Evolutionary conservation across 2,329 filamentous ascomycete species (phyloP).

Genomic region (Amesomyces nigricolor): DNA sequence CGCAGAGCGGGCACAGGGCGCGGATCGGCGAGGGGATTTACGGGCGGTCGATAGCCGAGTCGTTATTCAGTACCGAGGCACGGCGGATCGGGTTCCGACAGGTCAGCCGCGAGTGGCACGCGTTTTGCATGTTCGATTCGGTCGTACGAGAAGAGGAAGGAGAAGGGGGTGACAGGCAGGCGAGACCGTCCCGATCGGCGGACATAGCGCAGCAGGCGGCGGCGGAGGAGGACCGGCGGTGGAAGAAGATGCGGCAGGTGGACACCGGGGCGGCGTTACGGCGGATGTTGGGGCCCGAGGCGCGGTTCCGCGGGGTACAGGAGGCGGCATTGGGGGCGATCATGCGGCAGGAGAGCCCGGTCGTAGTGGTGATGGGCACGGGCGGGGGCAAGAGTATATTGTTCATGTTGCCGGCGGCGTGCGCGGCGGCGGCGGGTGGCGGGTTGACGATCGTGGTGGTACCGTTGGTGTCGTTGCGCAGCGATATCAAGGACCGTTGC

Average conservation of each 20-base stretch:
- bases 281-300: constrained; percentile 12
- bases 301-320: constrained; percentile 11
- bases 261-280: not conserved
- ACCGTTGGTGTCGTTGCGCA: not conserved
- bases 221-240: constrained; percentile 1
- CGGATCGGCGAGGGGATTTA: constrained; percentile 17
- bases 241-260: not conserved
- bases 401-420: constrained; percentile 19
- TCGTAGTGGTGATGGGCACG: constrained; percentile 17
- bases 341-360: constrained; percentile 1
- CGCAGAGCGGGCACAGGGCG: constrained; percentile 5
- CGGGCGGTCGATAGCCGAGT: constrained; percentile 7
- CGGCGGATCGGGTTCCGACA: constrained; percentile 13
- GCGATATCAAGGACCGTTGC: constrained; percentile 1
- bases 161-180: not conserved
- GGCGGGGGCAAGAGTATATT: constrained; percentile 20
- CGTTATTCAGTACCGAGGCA: constrained; percentile 1
- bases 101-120: constrained; percentile 18
- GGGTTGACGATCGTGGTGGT: constrained; percentile 4
- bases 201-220: not conserved
- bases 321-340: constrained; percentile 14
- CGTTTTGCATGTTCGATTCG: constrained; percentile 16
- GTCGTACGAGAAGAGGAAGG: not conserved
- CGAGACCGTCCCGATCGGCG: not conserved
- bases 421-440: not conserved